Conservation (phyloP, 2,329 filamentous ascomycete species). For the Aspergillus sp. region DNA sequence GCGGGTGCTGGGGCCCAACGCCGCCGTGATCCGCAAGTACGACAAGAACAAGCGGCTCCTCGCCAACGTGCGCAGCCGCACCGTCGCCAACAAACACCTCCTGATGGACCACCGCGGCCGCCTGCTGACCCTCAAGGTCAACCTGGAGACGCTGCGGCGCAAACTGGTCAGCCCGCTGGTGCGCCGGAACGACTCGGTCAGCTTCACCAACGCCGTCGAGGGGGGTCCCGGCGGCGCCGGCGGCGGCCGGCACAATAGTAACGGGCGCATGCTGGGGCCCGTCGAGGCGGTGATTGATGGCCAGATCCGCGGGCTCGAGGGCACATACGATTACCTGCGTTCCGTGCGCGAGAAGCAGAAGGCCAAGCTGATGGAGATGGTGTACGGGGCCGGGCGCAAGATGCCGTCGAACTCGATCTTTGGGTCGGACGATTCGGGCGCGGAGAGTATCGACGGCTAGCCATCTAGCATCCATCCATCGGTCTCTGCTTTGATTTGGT, state of each 20-base stretch:
- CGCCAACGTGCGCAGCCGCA: conserved; percentile 67
- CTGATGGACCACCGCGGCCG: conserved; percentile 80
- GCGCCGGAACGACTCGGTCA: conserved; percentile 50
- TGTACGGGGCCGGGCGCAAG: conserved; percentile 51
- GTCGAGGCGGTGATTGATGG: conserved; percentile 55
- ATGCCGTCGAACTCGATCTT: conserved; percentile 17
- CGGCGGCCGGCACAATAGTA: conserved; percentile 12
- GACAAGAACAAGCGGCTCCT: conserved; percentile 80
- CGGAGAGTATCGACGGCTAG: conserved; percentile 1
- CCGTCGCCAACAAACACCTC: conserved; percentile 76
- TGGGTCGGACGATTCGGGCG: conserved; percentile 9
- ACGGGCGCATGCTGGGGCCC: conserved; percentile 52
- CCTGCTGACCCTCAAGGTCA: conserved; percentile 73
- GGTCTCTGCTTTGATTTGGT: too few species aligned
- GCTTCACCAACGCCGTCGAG: conserved; percentile 23
- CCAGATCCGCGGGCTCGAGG: conserved; percentile 73
- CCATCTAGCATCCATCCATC: too few species aligned
- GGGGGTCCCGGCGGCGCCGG: too few species aligned
- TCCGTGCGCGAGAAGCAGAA: conserved; percentile 70
- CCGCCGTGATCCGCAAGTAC: conserved; percentile 71
- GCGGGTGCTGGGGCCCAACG: conserved; percentile 67
- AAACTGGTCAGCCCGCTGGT: conserved; percentile 81
- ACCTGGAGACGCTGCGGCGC: conserved; percentile 71
- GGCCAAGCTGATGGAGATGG: conserved; percentile 68
- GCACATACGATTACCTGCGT: conserved; percentile 69